Evolutionary conservation across 192 early-diverging fungal species (phyloP).

Genomic region (Linnemannia hyalina): DNA sequence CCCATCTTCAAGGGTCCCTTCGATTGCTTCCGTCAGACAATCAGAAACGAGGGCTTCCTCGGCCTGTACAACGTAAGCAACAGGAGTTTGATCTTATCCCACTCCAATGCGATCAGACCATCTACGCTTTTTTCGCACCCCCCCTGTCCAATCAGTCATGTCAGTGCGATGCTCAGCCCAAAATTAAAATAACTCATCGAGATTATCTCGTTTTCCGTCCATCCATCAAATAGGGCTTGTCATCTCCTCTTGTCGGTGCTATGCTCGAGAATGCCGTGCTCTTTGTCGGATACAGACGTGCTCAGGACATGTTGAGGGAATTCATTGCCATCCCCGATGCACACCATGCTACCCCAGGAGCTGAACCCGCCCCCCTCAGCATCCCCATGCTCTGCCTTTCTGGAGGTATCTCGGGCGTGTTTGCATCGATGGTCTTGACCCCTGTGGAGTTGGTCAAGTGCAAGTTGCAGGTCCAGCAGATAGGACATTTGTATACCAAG

Average conservation of each 20-base stretch:
- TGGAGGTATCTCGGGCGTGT: conserved; percentile 87
- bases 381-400: conserved; percentile 81
- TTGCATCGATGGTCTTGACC: conserved; percentile 91
- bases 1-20: conserved; percentile 81
- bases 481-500: conserved; percentile 46
- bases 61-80: conserved; percentile 89
- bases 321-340: conserved; percentile 48
- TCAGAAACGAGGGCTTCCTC: conserved; percentile 81
- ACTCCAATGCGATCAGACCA: not conserved
- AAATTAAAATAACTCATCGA: not conserved
- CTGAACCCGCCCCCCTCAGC: conserved; percentile 62
- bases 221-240: conserved; percentile 76
- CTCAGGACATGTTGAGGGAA: conserved; percentile 80
- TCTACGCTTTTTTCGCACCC: not conserved
- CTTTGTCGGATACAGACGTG: conserved; percentile 89
- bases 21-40: conserved; percentile 85
- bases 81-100: too few relatives aligned
- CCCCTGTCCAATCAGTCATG: not conserved
- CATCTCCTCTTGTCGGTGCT: conserved; percentile 91
- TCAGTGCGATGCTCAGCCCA: not conserved
- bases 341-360: conserved; percentile 17
- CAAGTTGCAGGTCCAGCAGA: conserved; percentile 92
- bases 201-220: not conserved
- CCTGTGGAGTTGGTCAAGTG: conserved; percentile 98
- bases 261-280: conserved; percentile 95